phyloP scores from a whole-genome alignment of 345 rosid species.

The Brassica incana region DNA sequence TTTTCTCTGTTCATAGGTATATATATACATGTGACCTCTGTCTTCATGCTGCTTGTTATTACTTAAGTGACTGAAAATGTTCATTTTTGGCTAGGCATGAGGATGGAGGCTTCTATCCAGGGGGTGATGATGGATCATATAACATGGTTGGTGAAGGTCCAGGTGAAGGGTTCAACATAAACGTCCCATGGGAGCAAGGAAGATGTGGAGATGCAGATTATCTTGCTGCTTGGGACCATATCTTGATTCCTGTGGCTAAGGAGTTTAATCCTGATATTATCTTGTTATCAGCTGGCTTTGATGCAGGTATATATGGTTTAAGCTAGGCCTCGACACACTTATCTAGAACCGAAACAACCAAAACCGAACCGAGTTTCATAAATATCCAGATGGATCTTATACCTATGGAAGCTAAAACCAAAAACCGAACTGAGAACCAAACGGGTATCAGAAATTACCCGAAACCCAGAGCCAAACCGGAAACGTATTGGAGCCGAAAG shows the following conservation, averaged over 20 bases:
- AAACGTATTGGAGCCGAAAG: too few species aligned
- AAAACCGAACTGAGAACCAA: too few species aligned
- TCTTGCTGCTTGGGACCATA: constrained; percentile 88
- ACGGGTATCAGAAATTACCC: too few species aligned
- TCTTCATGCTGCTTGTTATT: not conserved
- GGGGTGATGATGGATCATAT: constrained; percentile 72
- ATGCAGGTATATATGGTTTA: constrained; percentile 63
- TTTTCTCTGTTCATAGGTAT: constrained; percentile 99
- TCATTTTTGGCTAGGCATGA: constrained; percentile 58
- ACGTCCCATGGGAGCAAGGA: constrained; percentile 93
- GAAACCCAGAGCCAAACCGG: too few species aligned
- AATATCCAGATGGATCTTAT: too few species aligned
- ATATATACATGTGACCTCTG: not conserved
- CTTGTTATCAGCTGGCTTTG: constrained; percentile 85
- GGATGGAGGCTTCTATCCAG: constrained; percentile 78
- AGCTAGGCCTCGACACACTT: too few species aligned
- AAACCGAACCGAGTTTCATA: too few species aligned
- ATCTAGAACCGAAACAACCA: too few species aligned
- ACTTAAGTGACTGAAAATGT: not conserved
- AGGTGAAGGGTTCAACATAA: constrained; percentile 89
- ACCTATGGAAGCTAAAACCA: too few species aligned
- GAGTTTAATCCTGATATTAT: constrained; percentile 81
- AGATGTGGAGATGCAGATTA: constrained; percentile 90
- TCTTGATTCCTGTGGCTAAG: constrained; percentile 79
- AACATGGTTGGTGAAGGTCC: constrained; percentile 87